phyloP scores from a whole-genome alignment of 73 alveolate genomes.

The Paramecium biaurelia region DNA sequence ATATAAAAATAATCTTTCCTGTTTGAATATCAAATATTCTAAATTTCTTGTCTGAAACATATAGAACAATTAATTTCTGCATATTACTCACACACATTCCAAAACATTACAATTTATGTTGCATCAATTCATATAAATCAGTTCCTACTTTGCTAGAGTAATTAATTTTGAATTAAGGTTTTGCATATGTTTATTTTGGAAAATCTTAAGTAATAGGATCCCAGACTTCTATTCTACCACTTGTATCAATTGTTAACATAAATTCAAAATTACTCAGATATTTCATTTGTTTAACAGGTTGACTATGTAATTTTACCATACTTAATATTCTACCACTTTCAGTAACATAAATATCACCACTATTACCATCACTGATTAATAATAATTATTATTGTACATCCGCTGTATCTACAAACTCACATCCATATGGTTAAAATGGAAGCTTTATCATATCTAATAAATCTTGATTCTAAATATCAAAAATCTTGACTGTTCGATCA shows the following conservation, averaged over 20 bases:
- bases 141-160: slow-evolving; percentile 73
- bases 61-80: slow-evolving; percentile 57
- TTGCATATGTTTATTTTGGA: slow-evolving; percentile 59
- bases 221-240: slow-evolving; percentile 88
- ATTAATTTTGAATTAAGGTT: slow-evolving; percentile 64
- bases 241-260: slow-evolving; percentile 79
- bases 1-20: slow-evolving; percentile 65
- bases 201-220: slow-evolving; percentile 71
- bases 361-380: slow-evolving; percentile 22
- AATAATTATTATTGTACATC: slow-evolving; percentile 29
- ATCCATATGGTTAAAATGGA: slow-evolving; percentile 72
- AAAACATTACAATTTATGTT: slow-evolving; percentile 56
- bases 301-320: slow-evolving; percentile 74
- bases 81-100: slow-evolving; percentile 51
- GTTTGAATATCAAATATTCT: slow-evolving; percentile 60
- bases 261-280: slow-evolving; percentile 64
- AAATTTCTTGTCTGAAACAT: slow-evolving; percentile 56
- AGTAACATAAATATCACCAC: slow-evolving; percentile 53
- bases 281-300: slow-evolving; percentile 75
- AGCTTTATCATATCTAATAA: slow-evolving; percentile 81
- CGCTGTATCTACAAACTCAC: slow-evolving; percentile 77
- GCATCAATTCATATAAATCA: slow-evolving; percentile 80
- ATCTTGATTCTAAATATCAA: slow-evolving; percentile 83
- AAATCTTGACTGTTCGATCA: slow-evolving; percentile 84
- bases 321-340: slow-evolving; percentile 7